These are phyloP conservation scores for Thelonectria olida DNA, from an alignment of 2,329 filamentous ascomycete genomes.

Conservation along the genomic window DNA sequence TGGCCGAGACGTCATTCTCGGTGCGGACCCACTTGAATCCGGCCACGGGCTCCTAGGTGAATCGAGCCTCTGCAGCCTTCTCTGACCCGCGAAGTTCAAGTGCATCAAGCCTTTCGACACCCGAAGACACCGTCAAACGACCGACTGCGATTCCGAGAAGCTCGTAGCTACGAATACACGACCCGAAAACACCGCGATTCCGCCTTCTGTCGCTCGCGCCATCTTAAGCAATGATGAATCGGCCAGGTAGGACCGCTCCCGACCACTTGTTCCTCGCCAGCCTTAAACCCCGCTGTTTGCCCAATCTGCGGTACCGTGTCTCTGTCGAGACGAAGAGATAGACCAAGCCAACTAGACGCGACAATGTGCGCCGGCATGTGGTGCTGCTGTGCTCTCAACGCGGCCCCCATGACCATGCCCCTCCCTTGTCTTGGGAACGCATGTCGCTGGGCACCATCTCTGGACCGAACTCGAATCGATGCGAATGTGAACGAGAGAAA, in stretches of 20 bases:
- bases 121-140: conserved; percentile 38
- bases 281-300: conserved; percentile 39
- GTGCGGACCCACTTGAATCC: conserved; percentile 53
- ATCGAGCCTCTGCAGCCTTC: conserved; percentile 40
- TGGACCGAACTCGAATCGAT: conserved; percentile 22
- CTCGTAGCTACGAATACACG: conserved; percentile 26
- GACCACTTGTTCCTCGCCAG: conserved; percentile 37
- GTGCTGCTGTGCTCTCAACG: conserved; percentile 23
- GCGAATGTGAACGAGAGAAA: conserved; percentile 25
- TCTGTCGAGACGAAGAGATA: conserved; percentile 22
- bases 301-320: conserved; percentile 31
- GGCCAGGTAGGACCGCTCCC: conserved; percentile 63
- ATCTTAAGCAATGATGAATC: conserved; percentile 60
- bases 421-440: conserved; percentile 27
- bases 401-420: conserved; percentile 24
- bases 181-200: conserved; percentile 20
- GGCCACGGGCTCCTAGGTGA: conserved; percentile 40
- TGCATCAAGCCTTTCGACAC: conserved; percentile 31
- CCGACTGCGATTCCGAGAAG: conserved; percentile 22
- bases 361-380: conserved; percentile 26
- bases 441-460: conserved; percentile 24
- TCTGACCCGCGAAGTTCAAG: conserved; percentile 37
- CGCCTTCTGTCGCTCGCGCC: conserved; percentile 33
- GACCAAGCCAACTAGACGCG: conserved; percentile 7
- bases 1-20: conserved; percentile 41